Evolutionary conservation across 1,284 basidiomycete genomes (phyloP).

Genomic region (Rhodotorula sp.): DNA sequence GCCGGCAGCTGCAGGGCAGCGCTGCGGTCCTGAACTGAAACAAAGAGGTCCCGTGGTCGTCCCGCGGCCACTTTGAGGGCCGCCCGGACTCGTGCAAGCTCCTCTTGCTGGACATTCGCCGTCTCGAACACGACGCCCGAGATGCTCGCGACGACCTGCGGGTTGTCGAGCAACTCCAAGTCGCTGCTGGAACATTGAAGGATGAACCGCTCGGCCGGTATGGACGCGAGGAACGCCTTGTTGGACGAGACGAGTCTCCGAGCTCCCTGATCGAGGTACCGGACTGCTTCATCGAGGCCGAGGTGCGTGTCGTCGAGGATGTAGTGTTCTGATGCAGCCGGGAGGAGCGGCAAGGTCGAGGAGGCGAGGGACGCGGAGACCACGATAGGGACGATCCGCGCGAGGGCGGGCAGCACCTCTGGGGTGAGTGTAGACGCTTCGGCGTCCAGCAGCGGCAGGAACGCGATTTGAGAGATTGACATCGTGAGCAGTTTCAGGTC

Average conservation of each 20-base stretch:
- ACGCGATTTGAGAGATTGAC: conserved; percentile 41
- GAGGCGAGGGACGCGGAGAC: conserved; percentile 49
- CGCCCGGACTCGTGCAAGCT: conserved; percentile 27
- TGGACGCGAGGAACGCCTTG: conserved; percentile 36
- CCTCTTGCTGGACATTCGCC: conserved; percentile 52
- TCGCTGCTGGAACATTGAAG: conserved; percentile 70
- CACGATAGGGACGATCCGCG: conserved; percentile 73
- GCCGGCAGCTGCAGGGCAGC: neutral
- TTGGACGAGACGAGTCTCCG: conserved; percentile 60
- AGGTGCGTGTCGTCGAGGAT: conserved; percentile 61
- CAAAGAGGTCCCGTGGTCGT: conserved; percentile 57
- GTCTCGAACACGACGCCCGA: conserved; percentile 75
- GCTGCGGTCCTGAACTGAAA: conserved; percentile 20
- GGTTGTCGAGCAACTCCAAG: conserved; percentile 64
- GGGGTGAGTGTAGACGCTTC: conserved; percentile 18
- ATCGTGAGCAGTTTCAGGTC: neutral
- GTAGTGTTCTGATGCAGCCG: conserved; percentile 52
- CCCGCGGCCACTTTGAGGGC: conserved; percentile 32
- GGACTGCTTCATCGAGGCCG: conserved; percentile 59
- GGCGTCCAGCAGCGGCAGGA: conserved; percentile 34
- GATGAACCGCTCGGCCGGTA: conserved; percentile 71
- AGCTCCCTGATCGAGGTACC: conserved; percentile 70
- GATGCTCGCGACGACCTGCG: conserved; percentile 56
- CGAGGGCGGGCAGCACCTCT: conserved; percentile 60
- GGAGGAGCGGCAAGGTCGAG: conserved; percentile 33